Evolutionary conservation across 2,329 filamentous ascomycete genomes (phyloP).

Genomic region (Colletotrichum costaricense): DNA sequence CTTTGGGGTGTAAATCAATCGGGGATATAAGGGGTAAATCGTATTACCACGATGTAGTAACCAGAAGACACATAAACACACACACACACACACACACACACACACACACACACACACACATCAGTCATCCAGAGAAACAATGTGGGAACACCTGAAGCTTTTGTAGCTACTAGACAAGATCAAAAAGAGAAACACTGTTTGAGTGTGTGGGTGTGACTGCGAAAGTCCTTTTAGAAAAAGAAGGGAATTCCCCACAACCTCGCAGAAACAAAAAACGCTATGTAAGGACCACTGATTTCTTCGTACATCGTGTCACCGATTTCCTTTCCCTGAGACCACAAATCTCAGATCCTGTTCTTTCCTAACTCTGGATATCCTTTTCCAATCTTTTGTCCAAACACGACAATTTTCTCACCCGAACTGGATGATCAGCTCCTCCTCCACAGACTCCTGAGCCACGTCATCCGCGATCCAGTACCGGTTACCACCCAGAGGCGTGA

Average conservation of each 20-base stretch:
- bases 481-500: slow-evolving; percentile 11
- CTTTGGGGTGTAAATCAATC: background rate
- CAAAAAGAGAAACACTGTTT: background rate
- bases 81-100: background rate
- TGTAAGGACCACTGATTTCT: background rate
- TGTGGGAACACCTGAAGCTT: background rate
- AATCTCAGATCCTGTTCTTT: background rate
- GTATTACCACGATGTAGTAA: background rate
- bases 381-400: background rate
- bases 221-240: background rate
- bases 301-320: background rate
- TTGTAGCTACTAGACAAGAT: background rate
- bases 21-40: background rate
- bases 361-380: background rate
- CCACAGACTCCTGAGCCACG: background rate
- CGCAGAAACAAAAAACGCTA: background rate
- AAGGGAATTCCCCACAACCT: background rate
- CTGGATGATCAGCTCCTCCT: slow-evolving; percentile 10
- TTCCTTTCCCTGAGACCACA: background rate
- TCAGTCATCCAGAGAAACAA: background rate
- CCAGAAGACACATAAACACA: background rate
- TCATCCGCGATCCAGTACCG: slow-evolving; percentile 22
- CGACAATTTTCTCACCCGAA: background rate
- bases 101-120: background rate
- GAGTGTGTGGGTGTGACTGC: background rate